Evolutionary conservation across 352 stramenopile genomes (phyloP).

Genomic region (Globisporangium megalacanthum): DNA sequence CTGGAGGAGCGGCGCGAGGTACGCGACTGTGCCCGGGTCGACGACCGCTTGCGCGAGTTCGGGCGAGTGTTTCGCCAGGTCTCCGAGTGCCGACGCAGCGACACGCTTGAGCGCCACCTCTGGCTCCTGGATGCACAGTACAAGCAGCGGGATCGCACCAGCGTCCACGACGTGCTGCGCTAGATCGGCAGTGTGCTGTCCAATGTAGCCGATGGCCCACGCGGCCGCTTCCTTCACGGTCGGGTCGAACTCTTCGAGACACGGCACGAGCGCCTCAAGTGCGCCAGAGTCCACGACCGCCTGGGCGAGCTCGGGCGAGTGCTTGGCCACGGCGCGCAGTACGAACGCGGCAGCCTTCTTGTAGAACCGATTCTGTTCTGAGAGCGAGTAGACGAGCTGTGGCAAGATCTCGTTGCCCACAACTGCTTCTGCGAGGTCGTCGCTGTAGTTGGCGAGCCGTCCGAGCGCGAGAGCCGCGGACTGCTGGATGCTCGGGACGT

Average conservation of each 20-base stretch:
- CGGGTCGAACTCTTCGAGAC: conserved; percentile 94
- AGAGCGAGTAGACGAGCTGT: conserved; percentile 95
- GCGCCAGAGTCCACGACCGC: conserved; percentile 91
- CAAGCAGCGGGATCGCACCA: conserved; percentile 89
- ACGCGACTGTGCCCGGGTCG: conserved; percentile 90
- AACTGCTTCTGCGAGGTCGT: conserved; percentile 92
- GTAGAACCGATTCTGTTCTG: conserved; percentile 94
- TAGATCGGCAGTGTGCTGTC: conserved; percentile 91
- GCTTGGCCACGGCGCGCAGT: conserved; percentile 91
- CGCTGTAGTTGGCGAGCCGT: conserved; percentile 93
- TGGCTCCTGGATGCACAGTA: conserved; percentile 94
- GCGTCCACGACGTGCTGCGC: conserved; percentile 93
- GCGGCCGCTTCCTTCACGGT: conserved; percentile 93
- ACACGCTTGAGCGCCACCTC: conserved; percentile 95
- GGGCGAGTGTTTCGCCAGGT: conserved; percentile 95
- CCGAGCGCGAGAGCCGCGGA: conserved; percentile 91
- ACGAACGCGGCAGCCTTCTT: conserved; percentile 95
- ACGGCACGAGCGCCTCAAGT: conserved; percentile 90
- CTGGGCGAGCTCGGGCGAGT: conserved; percentile 92
- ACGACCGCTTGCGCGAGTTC: conserved; percentile 93
- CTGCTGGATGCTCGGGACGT: conserved; percentile 95
- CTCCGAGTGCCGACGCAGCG: conserved; percentile 87
- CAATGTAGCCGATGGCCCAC: conserved; percentile 95
- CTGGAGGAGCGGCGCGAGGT: conserved; percentile 91
- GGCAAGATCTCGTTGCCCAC: conserved; percentile 95